Evolutionary conservation across 306 rosid genomes (phyloP), one percentile per base, ranked within the genome.

Genomic region (Begonia peltatifolia): DNA sequence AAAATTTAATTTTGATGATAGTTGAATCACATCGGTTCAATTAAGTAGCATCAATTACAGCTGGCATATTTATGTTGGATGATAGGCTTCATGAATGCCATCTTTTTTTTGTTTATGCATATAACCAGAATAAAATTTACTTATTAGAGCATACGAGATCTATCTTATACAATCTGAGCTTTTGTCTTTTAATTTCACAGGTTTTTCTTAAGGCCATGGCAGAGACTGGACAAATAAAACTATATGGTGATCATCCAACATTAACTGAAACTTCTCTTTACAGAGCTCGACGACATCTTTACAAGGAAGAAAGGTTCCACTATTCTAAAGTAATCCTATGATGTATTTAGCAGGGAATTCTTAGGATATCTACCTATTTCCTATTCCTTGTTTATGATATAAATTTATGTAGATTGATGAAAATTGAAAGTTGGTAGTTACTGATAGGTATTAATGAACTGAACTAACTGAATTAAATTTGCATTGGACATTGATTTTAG

Each of bases 171-270:
- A 68, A 44, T 43, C 47, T 46, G 55, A 35, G 9, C 46, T 25
- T 53, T 41, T 25, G 42, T 56, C 41, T 63, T 43, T 36, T 12
- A 54, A 52, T 54, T 62, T 20, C 68, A 56, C 77, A 86, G 99
- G 99, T 81, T 73, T 90, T 90, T 72, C 80, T 90, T 68, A 86
- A 86, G 75, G 99, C 96, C 60, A 90, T 90, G 96, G 96, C 96
- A 46, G 88, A 83, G 77, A 83, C 93, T 38, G 99, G 96, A 55
- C 94, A 81, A 67, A 62, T 90, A 59, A 79, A 90, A 76, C 74
- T 90, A 43, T 78, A 86, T 20, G 96, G 99, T 50, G 92, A 90
- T 59, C 55, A 67, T 13, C 96, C 99, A 53, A 86, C 99, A 23
- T 62, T 86, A 61, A 75, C 99, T 6, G 99, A 90, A 79, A 75